A percentile compares a stretch with the other conserved stretches of the same genome.
These are phyloP conservation scores for Buddleja alternifolia DNA, from an alignment of 257 asterid species.

Conservation along the genomic window DNA sequence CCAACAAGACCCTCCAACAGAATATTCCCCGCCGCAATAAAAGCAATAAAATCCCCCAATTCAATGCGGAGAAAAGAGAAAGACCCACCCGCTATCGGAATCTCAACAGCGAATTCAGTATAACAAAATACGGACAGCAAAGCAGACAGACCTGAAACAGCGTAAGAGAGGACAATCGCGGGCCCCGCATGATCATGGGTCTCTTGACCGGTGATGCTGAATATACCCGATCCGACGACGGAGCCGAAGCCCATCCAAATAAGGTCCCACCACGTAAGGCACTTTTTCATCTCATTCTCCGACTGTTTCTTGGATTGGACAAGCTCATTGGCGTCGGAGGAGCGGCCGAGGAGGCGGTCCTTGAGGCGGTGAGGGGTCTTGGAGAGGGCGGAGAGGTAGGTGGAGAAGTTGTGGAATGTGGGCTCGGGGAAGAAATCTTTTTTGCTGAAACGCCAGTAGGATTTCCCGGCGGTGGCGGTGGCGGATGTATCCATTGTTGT, in stretches of 20 bases:
- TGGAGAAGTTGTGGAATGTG: constrained; percentile 53
- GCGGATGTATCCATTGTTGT: constrained; percentile 33
- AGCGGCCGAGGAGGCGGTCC: constrained; percentile 74
- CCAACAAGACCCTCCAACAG: constrained; percentile 85
- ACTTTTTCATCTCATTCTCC: constrained; percentile 69
- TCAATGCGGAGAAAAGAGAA: constrained; percentile 87
- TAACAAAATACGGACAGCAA: constrained; percentile 83
- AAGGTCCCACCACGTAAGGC: constrained; percentile 97
- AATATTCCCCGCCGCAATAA: constrained; percentile 88
- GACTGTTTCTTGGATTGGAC: constrained; percentile 61
- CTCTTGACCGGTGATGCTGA: constrained; percentile 87
- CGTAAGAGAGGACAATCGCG: constrained; percentile 79
- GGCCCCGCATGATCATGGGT: constrained; percentile 78
- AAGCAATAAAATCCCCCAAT: constrained; percentile 91
- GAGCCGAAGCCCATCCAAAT: constrained; percentile 93
- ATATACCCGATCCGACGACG: constrained; percentile 94
- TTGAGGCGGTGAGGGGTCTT: constrained; percentile 71
- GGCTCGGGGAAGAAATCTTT: constrained; percentile 90
- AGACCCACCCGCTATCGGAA: constrained; percentile 93
- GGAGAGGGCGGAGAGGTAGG: constrained; percentile 68
- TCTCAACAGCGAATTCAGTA: constrained; percentile 88
- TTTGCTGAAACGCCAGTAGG: constrained; percentile 93
- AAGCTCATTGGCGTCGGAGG: constrained; percentile 67
- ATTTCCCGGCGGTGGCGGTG: constrained; percentile 32
- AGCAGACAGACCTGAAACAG: constrained; percentile 84